Percentiles rank a stretch among this genome's conserved stretches.
Conservation (phyloP, 2,329 filamentous ascomycete genomes). For the Exophiala calicioides region DNA sequence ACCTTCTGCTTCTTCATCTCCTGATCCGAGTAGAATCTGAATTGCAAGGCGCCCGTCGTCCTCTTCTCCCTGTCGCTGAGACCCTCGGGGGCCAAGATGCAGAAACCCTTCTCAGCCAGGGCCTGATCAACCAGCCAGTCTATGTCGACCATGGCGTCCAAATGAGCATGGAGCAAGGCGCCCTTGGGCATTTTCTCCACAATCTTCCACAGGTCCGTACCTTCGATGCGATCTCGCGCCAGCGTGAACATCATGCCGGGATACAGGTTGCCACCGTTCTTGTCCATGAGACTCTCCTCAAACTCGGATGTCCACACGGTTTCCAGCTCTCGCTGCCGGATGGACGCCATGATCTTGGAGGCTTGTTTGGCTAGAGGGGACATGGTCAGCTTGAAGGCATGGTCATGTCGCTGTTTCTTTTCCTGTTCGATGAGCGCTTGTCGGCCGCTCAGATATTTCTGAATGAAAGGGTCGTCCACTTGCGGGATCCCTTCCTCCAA, state of each 20-base stretch:
- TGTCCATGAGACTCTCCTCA: conserved; percentile 67
- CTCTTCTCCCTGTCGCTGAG: conserved; percentile 25
- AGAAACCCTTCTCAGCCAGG: conserved; percentile 49
- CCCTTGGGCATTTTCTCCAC: conserved; percentile 88
- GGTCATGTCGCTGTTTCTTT: conserved; percentile 76
- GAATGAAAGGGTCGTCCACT: conserved; percentile 71
- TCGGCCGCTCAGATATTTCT: conserved; percentile 76
- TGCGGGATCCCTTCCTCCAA: conserved; percentile 48
- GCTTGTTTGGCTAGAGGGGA: conserved; percentile 78
- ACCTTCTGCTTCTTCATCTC: conserved; percentile 27
- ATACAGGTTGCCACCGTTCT: conserved; percentile 65
- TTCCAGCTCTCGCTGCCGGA: conserved; percentile 73
- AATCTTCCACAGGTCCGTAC: conserved; percentile 82
- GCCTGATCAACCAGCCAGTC: conserved; percentile 75
- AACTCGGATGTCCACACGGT: conserved; percentile 74
- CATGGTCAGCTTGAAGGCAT: conserved; percentile 70
- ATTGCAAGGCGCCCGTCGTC: conserved; percentile 16
- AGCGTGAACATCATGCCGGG: conserved; percentile 93
- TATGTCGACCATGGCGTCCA: conserved; percentile 88
- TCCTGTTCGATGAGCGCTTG: conserved; percentile 77
- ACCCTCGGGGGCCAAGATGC: conserved; percentile 26
- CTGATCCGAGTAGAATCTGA: conserved; percentile 29
- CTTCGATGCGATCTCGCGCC: conserved; percentile 81
- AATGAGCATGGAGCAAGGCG: conserved; percentile 78
- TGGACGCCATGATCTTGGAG: conserved; percentile 74